Evolutionary conservation across 2,329 filamentous ascomycete species (phyloP).

Genomic region (Cucurbitaria berberidis): DNA sequence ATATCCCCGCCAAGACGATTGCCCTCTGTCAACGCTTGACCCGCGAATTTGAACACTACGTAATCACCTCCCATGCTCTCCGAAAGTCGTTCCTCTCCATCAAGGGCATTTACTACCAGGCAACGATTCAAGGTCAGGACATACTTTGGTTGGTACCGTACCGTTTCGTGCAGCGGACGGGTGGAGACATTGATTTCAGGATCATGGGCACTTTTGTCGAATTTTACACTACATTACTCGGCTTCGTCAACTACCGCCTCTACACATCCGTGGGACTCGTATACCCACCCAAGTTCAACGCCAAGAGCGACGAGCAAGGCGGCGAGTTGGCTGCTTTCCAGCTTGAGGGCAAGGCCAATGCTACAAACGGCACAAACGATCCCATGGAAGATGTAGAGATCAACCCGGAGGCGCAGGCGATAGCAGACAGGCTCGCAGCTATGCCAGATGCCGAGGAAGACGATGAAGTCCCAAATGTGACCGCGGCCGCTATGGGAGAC

Average conservation of each 20-base stretch:
- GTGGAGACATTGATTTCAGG: slow-evolving; percentile 93
- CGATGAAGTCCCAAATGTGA: slow-evolving; percentile 38
- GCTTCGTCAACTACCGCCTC: slow-evolving; percentile 94
- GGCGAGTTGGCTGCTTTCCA: slow-evolving; percentile 91
- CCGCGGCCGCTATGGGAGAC: slow-evolving; percentile 19
- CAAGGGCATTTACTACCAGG: slow-evolving; percentile 99
- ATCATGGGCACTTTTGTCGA: slow-evolving; percentile 99
- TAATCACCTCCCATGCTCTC: slow-evolving; percentile 88
- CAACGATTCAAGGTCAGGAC: slow-evolving; percentile 94
- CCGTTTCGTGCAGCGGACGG: slow-evolving; percentile 93
- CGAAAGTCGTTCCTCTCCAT: slow-evolving; percentile 97
- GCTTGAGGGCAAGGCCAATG: slow-evolving; percentile 74
- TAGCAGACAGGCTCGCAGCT: slow-evolving; percentile 54
- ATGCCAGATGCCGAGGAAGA: slow-evolving; percentile 47
- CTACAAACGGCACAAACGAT: slow-evolving; percentile 37
- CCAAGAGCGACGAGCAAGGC: slow-evolving; percentile 82
- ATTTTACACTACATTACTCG: slow-evolving; percentile 95
- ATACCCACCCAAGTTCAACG: slow-evolving; percentile 94
- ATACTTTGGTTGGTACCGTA: slow-evolving; percentile 97
- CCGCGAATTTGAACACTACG: slow-evolving; percentile 96
- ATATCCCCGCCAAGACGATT: slow-evolving; percentile 94
- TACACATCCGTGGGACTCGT: slow-evolving; percentile 91
- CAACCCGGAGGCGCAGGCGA: slow-evolving; percentile 55
- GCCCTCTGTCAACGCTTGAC: slow-evolving; percentile 90
- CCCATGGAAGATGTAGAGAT: slow-evolving; percentile 31